Evolutionary conservation across 805 yeast genomes (phyloP), one percentile per base, ranked within the genome.

Genomic region (Myxozyma vanderwaltii): DNA sequence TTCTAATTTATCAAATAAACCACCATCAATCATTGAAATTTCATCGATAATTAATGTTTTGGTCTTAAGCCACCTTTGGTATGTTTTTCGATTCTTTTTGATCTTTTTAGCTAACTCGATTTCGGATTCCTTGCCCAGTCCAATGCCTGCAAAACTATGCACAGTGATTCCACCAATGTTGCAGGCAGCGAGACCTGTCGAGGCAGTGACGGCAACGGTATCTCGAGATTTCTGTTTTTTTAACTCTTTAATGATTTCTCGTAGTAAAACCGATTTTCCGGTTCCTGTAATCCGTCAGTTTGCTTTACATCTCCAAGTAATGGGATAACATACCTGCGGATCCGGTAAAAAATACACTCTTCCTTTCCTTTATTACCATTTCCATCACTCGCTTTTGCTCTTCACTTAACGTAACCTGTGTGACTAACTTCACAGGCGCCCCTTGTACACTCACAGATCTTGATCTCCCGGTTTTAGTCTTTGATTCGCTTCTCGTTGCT

Each of bases 111-210:
- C 76, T 44, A 89, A 71, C 15, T 73, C 72, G 0, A 75, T 75
- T 0, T 74, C 80, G 1, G 77, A 67, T 6, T 81, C 89, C 46
- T 74, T 74, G 1, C 94, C 96, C 1, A 91, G 72, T 0, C 98
- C 98, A 54, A 91, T 82, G 0, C 96, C 95, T 0, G 96, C 82
- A 75, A 86, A 90, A 68, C 88, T 79, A 72, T 92, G 96, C 29
- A 94, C 77, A 0, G 99, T 94, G 31, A 81, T 82, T 24, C 99
- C 99, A 1, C 95, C 96, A 67, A 94, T 88, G 68, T 91, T 90
- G 43, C 90, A 86, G 0, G 97, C 99, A 0, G 99, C 99, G 62
- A 94, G 76, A 0, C 99, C 99, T 0, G 99, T 94, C 0, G 97
- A 88, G 0, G 99, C 99, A 0, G 98, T 90, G 3, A 94, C 84